These are phyloP conservation scores for Penstemon davidsonii DNA, from an alignment of 257 asterid species.

Conservation along the genomic window DNA sequence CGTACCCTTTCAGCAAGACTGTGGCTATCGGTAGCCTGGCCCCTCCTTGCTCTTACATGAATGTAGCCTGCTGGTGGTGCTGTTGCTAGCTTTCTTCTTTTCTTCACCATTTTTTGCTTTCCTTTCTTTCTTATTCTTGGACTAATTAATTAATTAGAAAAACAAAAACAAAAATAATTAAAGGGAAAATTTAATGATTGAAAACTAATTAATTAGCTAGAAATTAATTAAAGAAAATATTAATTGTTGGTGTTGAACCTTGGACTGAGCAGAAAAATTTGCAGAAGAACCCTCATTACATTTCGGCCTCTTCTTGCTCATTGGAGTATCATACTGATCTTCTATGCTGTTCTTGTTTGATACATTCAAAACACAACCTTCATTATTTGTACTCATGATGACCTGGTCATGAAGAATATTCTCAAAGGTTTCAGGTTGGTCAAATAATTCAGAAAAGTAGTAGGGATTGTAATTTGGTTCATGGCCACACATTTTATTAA, in stretches of 20 bases:
- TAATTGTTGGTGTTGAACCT: slow-evolving; percentile 30
- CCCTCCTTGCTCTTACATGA: slow-evolving; percentile 71
- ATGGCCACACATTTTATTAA: slow-evolving; percentile 25
- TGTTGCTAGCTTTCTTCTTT: slow-evolving; percentile 29
- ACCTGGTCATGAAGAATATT: slow-evolving; percentile 19
- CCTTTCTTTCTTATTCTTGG: slow-evolving; percentile 29
- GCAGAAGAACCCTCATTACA: slow-evolving; percentile 27
- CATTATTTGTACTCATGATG: slow-evolving; percentile 19
- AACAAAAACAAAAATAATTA: background rate
- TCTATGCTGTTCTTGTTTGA: slow-evolving; percentile 32
- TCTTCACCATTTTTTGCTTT: slow-evolving; percentile 26
- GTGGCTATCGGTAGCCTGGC: slow-evolving; percentile 70
- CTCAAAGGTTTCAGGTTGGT: slow-evolving; percentile 29
- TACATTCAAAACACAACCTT: slow-evolving; percentile 1
- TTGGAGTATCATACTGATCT: slow-evolving; percentile 1
- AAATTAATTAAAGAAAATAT: background rate
- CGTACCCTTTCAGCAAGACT: slow-evolving; percentile 72
- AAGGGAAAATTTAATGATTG: too few species aligned
- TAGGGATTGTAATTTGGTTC: slow-evolving; percentile 26
- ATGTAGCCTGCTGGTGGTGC: slow-evolving; percentile 49
- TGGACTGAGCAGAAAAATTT: slow-evolving; percentile 41
- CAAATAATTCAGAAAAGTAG: slow-evolving; percentile 31
- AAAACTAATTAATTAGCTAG: background rate
- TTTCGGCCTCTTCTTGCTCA: slow-evolving; percentile 35
- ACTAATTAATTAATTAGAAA: too few species aligned